Conservation (phyloP, 176 grass and related monocot species). For the Oryza glumipatula region DNA sequence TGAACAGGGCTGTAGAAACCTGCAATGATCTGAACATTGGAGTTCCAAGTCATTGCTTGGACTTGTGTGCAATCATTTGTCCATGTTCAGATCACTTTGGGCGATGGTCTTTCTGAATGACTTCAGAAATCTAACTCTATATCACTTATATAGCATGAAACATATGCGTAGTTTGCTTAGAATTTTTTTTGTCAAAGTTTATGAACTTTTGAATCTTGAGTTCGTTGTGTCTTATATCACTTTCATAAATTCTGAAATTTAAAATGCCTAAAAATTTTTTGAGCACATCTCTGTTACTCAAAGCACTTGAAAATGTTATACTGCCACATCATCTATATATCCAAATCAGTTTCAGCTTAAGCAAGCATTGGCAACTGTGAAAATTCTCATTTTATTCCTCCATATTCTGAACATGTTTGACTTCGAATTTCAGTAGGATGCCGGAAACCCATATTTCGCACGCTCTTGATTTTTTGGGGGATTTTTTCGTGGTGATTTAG, state of each 20-base stretch:
- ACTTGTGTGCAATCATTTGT: slow-evolving; percentile 20
- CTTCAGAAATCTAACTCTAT: no score
- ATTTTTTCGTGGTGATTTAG: neutral
- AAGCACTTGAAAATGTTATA: no score
- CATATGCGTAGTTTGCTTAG: neutral
- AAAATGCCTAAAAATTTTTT: neutral
- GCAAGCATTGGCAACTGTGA: neutral
- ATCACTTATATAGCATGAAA: no score
- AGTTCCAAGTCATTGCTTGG: neutral
- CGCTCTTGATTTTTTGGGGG: no score
- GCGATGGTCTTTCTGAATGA: neutral
- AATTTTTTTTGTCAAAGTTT: neutral
- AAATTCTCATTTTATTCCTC: neutral
- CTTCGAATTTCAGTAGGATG: neutral
- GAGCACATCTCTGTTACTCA: neutral
- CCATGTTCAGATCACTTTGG: slow-evolving; percentile 30
- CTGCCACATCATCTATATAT: no score
- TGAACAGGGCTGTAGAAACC: slow-evolving; percentile 3
- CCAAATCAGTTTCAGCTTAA: no score
- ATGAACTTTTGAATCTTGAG: neutral
- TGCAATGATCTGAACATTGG: neutral
- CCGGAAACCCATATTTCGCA: neutral
- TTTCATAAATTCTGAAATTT: neutral
- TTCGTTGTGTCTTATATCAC: neutral
- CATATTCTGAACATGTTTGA: neutral